Percentiles rank a stretch among this genome's conserved stretches.
Evolutionary conservation across 2,329 filamentous ascomycete species (phyloP).

Genomic region (Penicillium thymicola): DNA sequence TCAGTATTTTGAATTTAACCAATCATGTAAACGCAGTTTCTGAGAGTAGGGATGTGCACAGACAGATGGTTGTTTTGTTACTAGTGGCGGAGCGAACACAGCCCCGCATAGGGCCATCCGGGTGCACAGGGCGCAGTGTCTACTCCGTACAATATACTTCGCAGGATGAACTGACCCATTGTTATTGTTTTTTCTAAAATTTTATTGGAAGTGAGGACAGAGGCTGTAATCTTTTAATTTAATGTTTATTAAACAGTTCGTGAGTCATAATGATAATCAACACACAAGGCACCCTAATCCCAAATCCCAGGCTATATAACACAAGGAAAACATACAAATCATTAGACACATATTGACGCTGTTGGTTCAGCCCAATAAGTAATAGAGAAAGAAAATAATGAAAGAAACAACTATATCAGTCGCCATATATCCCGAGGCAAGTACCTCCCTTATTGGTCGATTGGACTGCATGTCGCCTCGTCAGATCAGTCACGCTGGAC

Average conservation of each 20-base stretch:
- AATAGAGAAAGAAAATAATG: background rate
- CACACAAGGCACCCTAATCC: background rate
- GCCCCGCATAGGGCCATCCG: background rate
- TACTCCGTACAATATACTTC: background rate
- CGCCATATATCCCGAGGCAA: background rate
- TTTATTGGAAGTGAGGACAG: background rate
- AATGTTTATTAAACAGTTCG: background rate
- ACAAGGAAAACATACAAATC: background rate
- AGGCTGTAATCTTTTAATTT: background rate
- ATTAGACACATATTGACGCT: background rate
- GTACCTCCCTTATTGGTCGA: background rate
- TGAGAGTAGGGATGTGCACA: background rate
- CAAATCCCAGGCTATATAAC: background rate
- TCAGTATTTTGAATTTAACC: background rate
- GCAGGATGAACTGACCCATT: background rate
- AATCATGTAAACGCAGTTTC: background rate
- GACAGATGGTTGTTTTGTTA: background rate
- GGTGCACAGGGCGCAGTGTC: background rate
- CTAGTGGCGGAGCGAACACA: slow-evolving; percentile 3
- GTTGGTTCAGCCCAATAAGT: background rate
- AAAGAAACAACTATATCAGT: background rate
- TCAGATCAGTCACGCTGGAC: background rate
- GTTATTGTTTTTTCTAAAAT: background rate
- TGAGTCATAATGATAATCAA: background rate
- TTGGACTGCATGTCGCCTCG: background rate